These are phyloP conservation scores for Pleurotus djamor DNA, from an alignment of 768 basidiomycete species.

Conservation along the genomic window DNA sequence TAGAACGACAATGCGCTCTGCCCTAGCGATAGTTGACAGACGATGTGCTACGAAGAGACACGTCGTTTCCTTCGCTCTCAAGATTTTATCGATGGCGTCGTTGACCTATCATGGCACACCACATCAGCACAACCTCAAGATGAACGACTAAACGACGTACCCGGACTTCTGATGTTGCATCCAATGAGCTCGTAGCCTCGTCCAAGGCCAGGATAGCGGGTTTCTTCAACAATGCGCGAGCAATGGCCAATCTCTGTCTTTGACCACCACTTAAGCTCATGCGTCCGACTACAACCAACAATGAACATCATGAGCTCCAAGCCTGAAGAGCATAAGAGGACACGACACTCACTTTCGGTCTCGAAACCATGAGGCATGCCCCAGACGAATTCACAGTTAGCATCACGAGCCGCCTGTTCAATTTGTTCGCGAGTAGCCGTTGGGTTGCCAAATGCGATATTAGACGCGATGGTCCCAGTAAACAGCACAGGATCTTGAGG, in stretches of 20 bases:
- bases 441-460: conserved; percentile 86
- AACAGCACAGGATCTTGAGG: conserved; percentile 93
- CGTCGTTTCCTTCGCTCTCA: conserved; percentile 76
- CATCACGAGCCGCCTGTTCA: conserved; percentile 83
- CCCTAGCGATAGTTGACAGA: conserved; percentile 85
- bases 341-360: conserved; percentile 67
- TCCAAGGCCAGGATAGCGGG: conserved; percentile 87
- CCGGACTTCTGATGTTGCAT: conserved; percentile 85
- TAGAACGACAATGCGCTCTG: conserved; percentile 86
- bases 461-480: conserved; percentile 91
- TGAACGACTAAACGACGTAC: conserved; percentile 32
- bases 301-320: conserved; percentile 5
- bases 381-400: conserved; percentile 97
- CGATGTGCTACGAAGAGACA: conserved; percentile 90
- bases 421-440: conserved; percentile 79
- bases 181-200: conserved; percentile 87
- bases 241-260: conserved; percentile 78
- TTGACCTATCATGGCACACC: conserved; percentile 53
- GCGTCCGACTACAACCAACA: conserved; percentile 50
- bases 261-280: conserved; percentile 78
- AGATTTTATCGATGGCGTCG: conserved; percentile 86
- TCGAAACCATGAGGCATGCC: conserved; percentile 93
- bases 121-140: not conserved
- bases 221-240: conserved; percentile 84
- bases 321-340: not conserved